Evolutionary conservation across 805 yeast genomes (phyloP), one percentile per base, ranked within the genome.

Genomic region (Nadsonia fulvescens): DNA sequence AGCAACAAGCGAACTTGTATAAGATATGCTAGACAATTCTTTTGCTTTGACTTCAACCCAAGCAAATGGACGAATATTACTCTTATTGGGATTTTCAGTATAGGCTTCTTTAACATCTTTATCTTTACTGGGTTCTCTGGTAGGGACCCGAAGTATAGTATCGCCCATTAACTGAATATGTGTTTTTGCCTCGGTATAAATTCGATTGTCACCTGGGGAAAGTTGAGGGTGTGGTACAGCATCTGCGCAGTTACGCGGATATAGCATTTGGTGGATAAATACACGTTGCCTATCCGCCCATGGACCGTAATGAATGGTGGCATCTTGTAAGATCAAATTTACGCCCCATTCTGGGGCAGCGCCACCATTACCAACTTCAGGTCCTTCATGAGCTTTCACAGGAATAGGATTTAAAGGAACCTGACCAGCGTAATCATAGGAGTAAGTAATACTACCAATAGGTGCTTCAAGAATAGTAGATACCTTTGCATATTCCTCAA

Each of bases 211-310:
- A 0, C 83, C 86, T 0, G 70, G 54, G 2, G 31, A 26, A 3
- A 63, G 47, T 3, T 48, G 47, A 4, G 54, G 51, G 4, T 45
- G 44, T 0, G 69, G 62, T 7, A 39, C 38, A 3, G 68, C 49
- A 38, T 81, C 78, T 24, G 71, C 49, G 14, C 74, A 65, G 7
- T 68, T 43, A 0, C 61, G 45, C 0, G 98, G 98, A 30, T 74
- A 66, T 13, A 89, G 51, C 49, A 71, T 51, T 9, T 56, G 49
- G 30, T 73, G 82, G 6, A 83, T 40, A 2, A 70, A 63, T 2
- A 57, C 58, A 10, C 93, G 47, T 46, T 89, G 92, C 18, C 86
- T 66, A 32, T 89, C 92, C 0, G 94, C 77, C 94, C 95, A 86
- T 0, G 98, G 93, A 0, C 98, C 98, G 43, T 79, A 83, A 37